Base-by-base conservation (phyloP, 805 yeast species). In the Candida khao-thaluensis region DNA sequence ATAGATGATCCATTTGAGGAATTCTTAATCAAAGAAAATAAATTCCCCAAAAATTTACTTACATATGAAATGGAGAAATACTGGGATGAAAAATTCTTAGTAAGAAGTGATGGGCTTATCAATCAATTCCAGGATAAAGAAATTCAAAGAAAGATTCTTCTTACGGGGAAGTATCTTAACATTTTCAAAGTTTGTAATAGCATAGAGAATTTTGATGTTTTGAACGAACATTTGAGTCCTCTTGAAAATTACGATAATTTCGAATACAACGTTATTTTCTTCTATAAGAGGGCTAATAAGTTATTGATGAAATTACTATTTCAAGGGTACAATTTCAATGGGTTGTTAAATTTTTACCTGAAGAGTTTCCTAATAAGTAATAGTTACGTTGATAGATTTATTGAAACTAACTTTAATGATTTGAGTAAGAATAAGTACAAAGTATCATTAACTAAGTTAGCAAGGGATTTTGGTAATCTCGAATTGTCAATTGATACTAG, bases 131-230 rank as follows among this genome's bases (percentile, higher is more conserved):
- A 68, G 5, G 60, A 69, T 26, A 66, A 64, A 17, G 74, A 70
- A 2, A 55, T 80, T 5, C 84, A 84, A 48, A 71, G 72, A 35
- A 82, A 83, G 57, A 72, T 91, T 0, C 64, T 91, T 17, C 66
- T 80, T 36, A 86, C 96, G 0, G 99, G 99, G 1, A 90, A 88
- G 59, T 82, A 82, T 50, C 64, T 89, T 40, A 85, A 87, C 51
- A 81, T 91, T 2, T 69, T 85, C 30, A 72, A 77, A 40, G 79
- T 73, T 41, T 80, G 85, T 51, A 59, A 64, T 8, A 83, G 82
- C 0, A 62, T 76, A 3, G 64, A 66, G n/a, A 54, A 60, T 37
- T 55, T 66, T 22, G 54, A 54, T 4, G 40, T 34, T 16, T 50
- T 64, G 15, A 50, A 58, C 15, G 69, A 63, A 32, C 25, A 33